Percentiles rank a stretch among this genome's conserved stretches.
These are phyloP conservation scores for Aureobasidium sp. DNA, from an alignment of 2,329 filamentous ascomycete species.

Conservation along the genomic window DNA sequence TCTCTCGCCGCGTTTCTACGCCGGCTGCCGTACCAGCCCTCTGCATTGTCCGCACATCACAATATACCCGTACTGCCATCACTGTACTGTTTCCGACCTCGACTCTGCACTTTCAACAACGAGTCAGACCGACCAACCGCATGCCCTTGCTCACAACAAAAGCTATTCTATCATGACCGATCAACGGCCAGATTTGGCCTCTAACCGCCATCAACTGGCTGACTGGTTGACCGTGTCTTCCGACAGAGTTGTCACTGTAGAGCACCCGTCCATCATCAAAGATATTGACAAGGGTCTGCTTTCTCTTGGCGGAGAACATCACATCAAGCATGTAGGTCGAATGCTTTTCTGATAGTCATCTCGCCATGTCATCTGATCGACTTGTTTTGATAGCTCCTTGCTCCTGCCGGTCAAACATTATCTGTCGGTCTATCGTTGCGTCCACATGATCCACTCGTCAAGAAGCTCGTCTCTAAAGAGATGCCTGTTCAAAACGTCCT, in stretches of 20 bases:
- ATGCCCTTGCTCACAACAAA: background rate
- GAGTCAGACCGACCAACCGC: background rate
- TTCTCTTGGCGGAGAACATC: conserved; percentile 50
- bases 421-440: conserved; percentile 60
- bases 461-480: conserved; percentile 68
- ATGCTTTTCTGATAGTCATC: background rate
- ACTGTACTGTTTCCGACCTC: background rate
- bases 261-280: conserved; percentile 58
- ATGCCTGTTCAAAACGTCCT: conserved; percentile 73
- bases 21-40: background rate
- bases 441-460: conserved; percentile 68
- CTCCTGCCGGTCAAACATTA: background rate
- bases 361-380: conserved; percentile 3
- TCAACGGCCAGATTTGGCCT: conserved; percentile 8
- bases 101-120: background rate
- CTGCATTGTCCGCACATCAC: background rate
- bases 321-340: conserved; percentile 43
- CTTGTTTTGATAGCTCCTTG: conserved; percentile 11
- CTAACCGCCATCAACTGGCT: conserved; percentile 9
- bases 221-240: conserved; percentile 26
- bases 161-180: conserved; percentile 8
- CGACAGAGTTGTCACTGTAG: conserved; percentile 49
- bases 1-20: background rate
- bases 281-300: conserved; percentile 55
- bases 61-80: background rate